Evolutionary conservation across 371 early-diverging fungal species (phyloP), one percentile per base, ranked within the genome.

Genomic region (Chytridiales sp.): DNA sequence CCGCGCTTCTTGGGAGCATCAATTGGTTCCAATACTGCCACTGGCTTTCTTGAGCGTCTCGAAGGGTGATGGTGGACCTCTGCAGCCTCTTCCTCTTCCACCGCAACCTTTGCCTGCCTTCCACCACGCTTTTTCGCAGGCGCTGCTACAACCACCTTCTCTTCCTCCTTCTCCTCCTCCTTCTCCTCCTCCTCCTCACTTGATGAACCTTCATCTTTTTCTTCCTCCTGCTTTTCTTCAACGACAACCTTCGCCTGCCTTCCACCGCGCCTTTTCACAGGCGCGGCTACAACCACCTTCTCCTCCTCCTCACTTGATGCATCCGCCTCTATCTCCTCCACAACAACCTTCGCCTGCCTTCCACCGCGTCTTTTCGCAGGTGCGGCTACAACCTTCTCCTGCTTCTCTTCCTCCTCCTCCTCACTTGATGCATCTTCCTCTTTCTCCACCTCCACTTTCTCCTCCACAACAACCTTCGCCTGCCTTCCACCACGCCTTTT

Each of bases 401-500:
- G 22, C 58, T 9, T 47, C 38, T 13, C 48, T 47, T 3, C 15
- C 47, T 13, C 32, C 47, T 19, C 43, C 13, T n/a, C 15, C 22
- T 30, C 17, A 30, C 0, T 40, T 34, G 21, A 13, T 31, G 43
- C 38, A 24, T 4, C 24, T 27, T 15, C 24, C 34, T 13, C 9
- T 19, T 22, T 11, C 49, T 15, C 29, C 15, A 17, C 27, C 49
- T 31, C 11, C 5, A 15, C 46, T 47, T 24, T 57, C 58, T n/a
- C 36, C 17, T 3, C 38, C 29, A 15, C 58, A 47, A 9, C 58
- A 31, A 30, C 58, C 58, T 30, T 44, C 58, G 8, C 47, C 58
- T 41, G 39, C 73, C 78, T 5, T 32, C 59, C 1, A 68, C 47
- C 4, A 71, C 81, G 22, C 70, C 74, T 1, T 66, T 72, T 0